Base-by-base conservation (phyloP, 1,284 basidiomycete species). In the Leccinum insigne region DNA sequence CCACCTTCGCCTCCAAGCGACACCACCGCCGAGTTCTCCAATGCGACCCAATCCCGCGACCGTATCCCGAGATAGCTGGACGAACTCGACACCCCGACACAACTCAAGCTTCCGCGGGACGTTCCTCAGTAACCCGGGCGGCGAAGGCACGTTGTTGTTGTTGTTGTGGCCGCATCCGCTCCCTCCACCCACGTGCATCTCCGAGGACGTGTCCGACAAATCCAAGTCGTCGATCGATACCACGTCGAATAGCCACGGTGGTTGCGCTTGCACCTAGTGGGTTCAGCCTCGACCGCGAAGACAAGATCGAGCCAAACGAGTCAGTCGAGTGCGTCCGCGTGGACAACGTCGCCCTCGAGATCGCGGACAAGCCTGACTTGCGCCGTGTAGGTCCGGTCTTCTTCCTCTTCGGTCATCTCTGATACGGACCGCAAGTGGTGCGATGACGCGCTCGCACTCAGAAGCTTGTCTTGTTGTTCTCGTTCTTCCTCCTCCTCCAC, bases 191-290 rank as follows among this genome's bases (percentile, higher is more conserved):
- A 9, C 64, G 6, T 65, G 74, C 14, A 60, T 18, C 23, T 78
- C 83, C 1, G 88, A 90, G 7, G 90, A 90, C 5, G 86, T 82
- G 72, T 93, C 91, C 3, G 91, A 91, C 14, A 91, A 76, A 67
- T 92, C 89, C 26, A 92, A 74, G 52, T 92, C 90, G 70, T 92
- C 90, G 60, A 92, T 87, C 3, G 90, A 91, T 38, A 88, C 88
- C 58, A 90, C 82, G 66, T 92, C 89, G 61, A 90, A 85, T 66
- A 78, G 80, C 85, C 85, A 88, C 16, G 81, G 81, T 4, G 81
- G 69, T 62, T 64, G 73, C 59, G 72, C 70, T 74, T 81, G 61
- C 70, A 78, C 57, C 79, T 16, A 87, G 70, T 8, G 82, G 82
- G 26, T 76, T 77, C 44, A 77, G 62, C n/a, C 58, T 60, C 6